Base-by-base conservation (phyloP, 495 filamentous ascomycete genomes). In the Penicillium lividum region DNA sequence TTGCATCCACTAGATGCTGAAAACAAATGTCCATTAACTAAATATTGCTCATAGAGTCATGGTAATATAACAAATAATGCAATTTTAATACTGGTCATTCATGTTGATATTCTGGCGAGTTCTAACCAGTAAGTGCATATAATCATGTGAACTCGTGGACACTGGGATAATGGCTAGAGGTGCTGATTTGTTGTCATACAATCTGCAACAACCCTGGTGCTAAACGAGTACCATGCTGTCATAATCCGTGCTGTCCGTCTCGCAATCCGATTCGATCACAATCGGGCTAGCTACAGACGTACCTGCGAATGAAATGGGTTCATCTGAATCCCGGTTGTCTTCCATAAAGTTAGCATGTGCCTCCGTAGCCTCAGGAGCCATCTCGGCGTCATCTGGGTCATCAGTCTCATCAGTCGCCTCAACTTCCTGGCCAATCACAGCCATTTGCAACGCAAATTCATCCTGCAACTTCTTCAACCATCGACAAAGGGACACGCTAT, bases 401-500 rank as follows among this genome's bases (percentile, higher is more conserved):
- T 51, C 58, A 30, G 63, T 61, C 28, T 51, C 48, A 10, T 18
- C 43, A 1, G 53, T 59, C n/a, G 59, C 54, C 11, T 55, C 36
- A 29, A 64, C 56, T 30, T 81, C 68, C 7, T 56, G 62, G 30
- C 84, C 80, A 40, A 90, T 81, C 16, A 80, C 77, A 55, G 81
- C 77, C 91, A 96, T 94, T 27, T 83, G 75, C 10, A 78, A 64
- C 5, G 88, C 80, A 67, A 96, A 97, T 51, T 96, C 89, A 51
- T 82, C 83, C 65, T 93, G 89, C 22, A 97, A 70, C 38, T 81
- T 82, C 48, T 74, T 78, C 53, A 97, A 68, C 81, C 90, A 94
- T 18, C 73, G 73, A 6, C 70, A 70, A 18, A 97, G 72, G 1
- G 80, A 77, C 5, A 76, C 75, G 6, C 83, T 85, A 33, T 89